Evolutionary conservation across 2,329 filamentous ascomycete genomes (phyloP).

Genomic region (Nothopassalora personata): DNA sequence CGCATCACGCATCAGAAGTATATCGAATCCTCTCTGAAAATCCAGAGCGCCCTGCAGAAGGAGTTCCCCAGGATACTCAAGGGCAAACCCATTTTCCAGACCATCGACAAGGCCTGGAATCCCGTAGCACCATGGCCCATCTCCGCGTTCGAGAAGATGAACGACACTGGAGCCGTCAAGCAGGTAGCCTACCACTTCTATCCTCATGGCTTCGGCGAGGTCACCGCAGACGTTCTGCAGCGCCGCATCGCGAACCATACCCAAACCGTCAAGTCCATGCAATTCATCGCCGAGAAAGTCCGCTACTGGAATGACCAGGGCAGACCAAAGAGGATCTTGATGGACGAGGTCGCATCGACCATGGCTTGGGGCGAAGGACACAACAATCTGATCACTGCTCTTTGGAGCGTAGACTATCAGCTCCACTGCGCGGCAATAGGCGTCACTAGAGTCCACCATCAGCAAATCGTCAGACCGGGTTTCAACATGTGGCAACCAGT

Average conservation of each 20-base stretch:
- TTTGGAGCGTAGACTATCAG: conserved; percentile 9
- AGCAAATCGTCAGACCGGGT: conserved; percentile 5
- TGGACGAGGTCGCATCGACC: conserved; percentile 7
- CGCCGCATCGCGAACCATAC: conserved; percentile 7
- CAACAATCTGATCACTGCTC: conserved; percentile 9
- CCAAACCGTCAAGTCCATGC: conserved; percentile 3
- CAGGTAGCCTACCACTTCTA: conserved; percentile 13
- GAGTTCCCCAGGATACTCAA: not conserved
- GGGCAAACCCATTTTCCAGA: conserved; percentile 5
- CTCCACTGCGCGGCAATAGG: conserved; percentile 7
- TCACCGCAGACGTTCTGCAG: not conserved
- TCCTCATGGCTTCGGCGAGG: not conserved
- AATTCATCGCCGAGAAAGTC: conserved; percentile 1
- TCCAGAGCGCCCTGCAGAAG: conserved; percentile 2
- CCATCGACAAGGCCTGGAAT: conserved; percentile 7
- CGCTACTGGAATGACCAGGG: not conserved
- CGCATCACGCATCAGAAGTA: conserved; percentile 3
- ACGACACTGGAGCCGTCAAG: not conserved
- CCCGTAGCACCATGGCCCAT: not conserved
- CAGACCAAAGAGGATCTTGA: not conserved
- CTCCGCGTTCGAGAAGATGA: not conserved
- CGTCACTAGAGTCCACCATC: conserved; percentile 6
- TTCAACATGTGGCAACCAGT: conserved; percentile 10
- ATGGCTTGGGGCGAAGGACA: conserved; percentile 1
- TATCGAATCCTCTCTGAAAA: conserved; percentile 3